These are phyloP conservation scores for Metarhizium rileyi DNA, from an alignment of 2,329 filamentous ascomycete genomes.

Conservation along the genomic window DNA sequence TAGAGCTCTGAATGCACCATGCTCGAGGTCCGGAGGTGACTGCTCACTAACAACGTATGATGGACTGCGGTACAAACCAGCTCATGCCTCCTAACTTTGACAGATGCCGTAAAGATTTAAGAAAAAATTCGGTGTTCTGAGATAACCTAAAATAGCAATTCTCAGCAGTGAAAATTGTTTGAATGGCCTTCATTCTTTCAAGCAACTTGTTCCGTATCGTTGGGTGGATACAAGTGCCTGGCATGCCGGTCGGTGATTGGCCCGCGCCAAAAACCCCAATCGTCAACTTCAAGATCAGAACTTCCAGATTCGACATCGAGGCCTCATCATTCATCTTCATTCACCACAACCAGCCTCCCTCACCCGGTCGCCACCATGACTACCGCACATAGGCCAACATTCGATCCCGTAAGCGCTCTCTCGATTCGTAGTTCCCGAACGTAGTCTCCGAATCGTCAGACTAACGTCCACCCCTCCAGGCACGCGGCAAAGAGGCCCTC, in stretches of 20 bases:
- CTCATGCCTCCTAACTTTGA: no score
- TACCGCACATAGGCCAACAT: constrained; percentile 75
- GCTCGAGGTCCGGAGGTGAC: no score
- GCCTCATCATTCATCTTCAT: neutral
- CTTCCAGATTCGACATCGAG: neutral
- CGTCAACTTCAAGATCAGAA: neutral
- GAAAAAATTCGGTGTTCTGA: no score
- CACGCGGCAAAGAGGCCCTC: constrained; percentile 87
- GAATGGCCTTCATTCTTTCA: no score
- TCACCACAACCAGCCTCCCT: neutral
- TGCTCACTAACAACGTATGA: no score
- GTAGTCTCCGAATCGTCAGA: neutral
- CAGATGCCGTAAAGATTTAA: no score
- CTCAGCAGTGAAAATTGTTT: no score
- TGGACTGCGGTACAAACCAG: no score
- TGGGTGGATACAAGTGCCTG: neutral
- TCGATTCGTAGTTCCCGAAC: neutral
- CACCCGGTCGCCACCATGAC: constrained; percentile 39
- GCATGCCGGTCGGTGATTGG: neutral
- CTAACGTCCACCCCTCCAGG: constrained; percentile 37
- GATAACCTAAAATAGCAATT: no score
- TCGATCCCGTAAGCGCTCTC: constrained; percentile 64
- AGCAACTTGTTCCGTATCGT: no score
- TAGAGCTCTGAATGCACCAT: no score
- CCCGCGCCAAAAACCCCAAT: neutral